Conservation (phyloP, 106 monocot genomes). For the Phalaenopsis aphrodite region DNA sequence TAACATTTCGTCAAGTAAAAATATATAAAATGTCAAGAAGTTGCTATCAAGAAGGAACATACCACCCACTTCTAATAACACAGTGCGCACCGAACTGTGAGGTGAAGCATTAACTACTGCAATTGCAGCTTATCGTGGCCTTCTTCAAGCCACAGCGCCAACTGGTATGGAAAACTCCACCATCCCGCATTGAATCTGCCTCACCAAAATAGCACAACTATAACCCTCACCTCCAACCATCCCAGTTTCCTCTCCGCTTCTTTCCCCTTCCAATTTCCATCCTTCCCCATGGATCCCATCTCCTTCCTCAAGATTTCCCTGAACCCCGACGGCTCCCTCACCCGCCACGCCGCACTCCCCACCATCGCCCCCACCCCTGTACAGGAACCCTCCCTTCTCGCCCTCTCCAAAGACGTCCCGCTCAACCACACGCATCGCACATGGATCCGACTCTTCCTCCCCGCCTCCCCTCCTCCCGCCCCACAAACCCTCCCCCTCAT, state of each 20-base stretch:
- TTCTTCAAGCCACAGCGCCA: too few relatives aligned
- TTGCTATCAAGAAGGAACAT: too few relatives aligned
- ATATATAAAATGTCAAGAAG: too few relatives aligned
- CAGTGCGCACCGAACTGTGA: too few relatives aligned
- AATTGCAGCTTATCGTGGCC: too few relatives aligned
- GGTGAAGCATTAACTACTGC: too few relatives aligned
- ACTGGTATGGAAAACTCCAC: too few relatives aligned
- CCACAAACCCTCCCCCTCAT: conserved; percentile 14
- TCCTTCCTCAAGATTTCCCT: conserved; percentile 29
- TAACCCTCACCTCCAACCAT: too few relatives aligned
- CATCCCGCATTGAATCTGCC: neutral
- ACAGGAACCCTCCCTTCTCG: neutral
- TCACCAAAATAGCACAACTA: too few relatives aligned
- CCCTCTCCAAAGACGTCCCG: conserved; percentile 16
- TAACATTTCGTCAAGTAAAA: too few relatives aligned
- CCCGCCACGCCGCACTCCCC: neutral
- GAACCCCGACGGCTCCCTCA: conserved; percentile 37
- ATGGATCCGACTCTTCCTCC: conserved; percentile 30
- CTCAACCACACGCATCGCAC: conserved; percentile 18
- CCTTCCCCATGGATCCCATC: conserved; percentile 4
- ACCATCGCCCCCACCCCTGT: neutral
- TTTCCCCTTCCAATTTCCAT: neutral
- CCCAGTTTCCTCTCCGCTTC: neutral
- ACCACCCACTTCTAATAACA: too few relatives aligned
- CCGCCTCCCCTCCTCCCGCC: neutral